These are phyloP conservation scores for Spirogloea muscicola DNA, from an alignment of 139 green algal genomes.

Conservation along the genomic window DNA sequence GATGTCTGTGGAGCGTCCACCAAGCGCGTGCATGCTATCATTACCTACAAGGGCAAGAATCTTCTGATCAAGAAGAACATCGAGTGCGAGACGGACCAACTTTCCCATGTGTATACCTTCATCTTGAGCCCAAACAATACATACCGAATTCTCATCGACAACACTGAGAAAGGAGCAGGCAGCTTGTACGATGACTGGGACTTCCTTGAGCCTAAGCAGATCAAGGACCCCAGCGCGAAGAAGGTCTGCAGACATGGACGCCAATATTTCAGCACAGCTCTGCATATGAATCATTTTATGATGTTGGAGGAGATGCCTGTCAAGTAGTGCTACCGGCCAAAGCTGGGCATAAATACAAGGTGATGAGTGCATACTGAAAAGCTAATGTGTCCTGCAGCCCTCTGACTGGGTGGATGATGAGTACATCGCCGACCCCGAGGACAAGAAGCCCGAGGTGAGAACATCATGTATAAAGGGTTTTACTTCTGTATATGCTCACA, in stretches of 20 bases:
- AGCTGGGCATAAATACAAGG: background rate
- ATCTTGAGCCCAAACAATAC: conserved; percentile 55
- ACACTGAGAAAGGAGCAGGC: conserved; percentile 59
- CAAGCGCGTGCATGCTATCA: conserved; percentile 61
- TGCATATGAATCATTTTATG: conserved; percentile 1
- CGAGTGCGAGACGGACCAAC: conserved; percentile 49
- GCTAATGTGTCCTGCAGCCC: conserved; percentile 48
- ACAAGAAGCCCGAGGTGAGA: conserved; percentile 68
- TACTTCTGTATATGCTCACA: too few relatives aligned
- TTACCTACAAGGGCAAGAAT: conserved; percentile 72
- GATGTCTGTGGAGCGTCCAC: conserved; percentile 85
- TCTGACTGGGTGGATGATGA: conserved; percentile 83
- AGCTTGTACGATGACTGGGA: conserved; percentile 71
- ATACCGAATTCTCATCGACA: conserved; percentile 75
- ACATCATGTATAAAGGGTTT: too few relatives aligned
- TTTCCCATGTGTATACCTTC: conserved; percentile 60
- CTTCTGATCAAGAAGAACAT: conserved; percentile 60
- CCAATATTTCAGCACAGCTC: background rate
- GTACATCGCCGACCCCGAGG: conserved; percentile 50
- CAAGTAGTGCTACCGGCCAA: background rate
- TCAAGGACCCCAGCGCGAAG: conserved; percentile 78
- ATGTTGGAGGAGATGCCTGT: background rate
- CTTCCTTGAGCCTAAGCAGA: conserved; percentile 72
- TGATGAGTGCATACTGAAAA: background rate
- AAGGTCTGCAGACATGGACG: conserved; percentile 54